These are phyloP conservation scores for Aspergillus spinulosporus DNA, from an alignment of 2,329 filamentous ascomycete genomes.

Conservation along the genomic window DNA sequence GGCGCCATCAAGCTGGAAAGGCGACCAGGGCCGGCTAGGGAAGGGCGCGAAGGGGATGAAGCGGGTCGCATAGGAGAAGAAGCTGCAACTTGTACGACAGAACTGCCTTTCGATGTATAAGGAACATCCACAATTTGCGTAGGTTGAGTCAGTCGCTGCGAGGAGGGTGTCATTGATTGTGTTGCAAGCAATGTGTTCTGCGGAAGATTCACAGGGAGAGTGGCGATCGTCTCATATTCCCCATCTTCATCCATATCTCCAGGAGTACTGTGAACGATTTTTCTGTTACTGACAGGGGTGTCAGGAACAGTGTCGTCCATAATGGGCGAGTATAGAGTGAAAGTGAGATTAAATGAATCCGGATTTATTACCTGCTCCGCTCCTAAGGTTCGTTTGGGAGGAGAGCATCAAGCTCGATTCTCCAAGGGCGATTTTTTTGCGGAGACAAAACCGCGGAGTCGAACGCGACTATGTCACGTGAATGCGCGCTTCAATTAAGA, in stretches of 20 bases:
- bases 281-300: slow-evolving; percentile 42
- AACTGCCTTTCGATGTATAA: slow-evolving; percentile 34
- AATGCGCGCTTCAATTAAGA: slow-evolving; percentile 25
- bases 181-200: slow-evolving; percentile 28
- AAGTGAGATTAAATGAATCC: neutral
- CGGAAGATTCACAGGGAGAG: slow-evolving; percentile 42
- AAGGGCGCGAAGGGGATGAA: slow-evolving; percentile 40
- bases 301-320: slow-evolving; percentile 46
- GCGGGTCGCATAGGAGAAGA: slow-evolving; percentile 73
- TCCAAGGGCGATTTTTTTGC: slow-evolving; percentile 15
- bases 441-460: slow-evolving; percentile 15
- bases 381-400: neutral
- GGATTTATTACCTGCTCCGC: neutral
- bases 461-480: slow-evolving; percentile 28
- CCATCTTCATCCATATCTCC: slow-evolving; percentile 31
- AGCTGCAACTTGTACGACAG: slow-evolving; percentile 76
- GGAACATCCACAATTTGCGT: slow-evolving; percentile 58
- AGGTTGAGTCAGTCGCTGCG: slow-evolving; percentile 58
- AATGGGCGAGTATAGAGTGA: neutral
- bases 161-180: slow-evolving; percentile 44
- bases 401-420: neutral
- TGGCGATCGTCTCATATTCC: slow-evolving; percentile 51
- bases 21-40: slow-evolving; percentile 39
- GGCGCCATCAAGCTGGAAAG: slow-evolving; percentile 70
- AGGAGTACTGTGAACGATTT: slow-evolving; percentile 30